A percentile compares a stretch with the other conserved stretches of the same genome.
Conservation (phyloP, 441 rosid species). For the Jatropha podagrica region DNA sequence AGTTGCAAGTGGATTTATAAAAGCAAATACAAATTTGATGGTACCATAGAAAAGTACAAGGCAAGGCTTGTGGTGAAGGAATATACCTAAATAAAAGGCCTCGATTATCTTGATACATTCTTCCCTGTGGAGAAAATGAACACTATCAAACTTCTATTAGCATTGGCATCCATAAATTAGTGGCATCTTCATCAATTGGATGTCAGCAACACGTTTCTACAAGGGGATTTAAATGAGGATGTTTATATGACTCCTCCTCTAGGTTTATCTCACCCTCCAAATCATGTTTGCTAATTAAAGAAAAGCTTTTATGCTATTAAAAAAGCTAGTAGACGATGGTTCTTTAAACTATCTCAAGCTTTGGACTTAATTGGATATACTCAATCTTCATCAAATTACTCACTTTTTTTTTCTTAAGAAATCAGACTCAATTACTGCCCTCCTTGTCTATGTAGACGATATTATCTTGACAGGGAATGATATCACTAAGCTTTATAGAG, state of each 20-base stretch:
- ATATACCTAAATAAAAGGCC: not conserved
- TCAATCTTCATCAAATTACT: not conserved
- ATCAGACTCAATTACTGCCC: no score
- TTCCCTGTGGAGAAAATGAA: not conserved
- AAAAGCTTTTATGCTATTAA: no score
- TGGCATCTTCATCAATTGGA: not conserved
- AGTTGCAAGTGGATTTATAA: not conserved
- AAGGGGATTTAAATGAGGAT: no score
- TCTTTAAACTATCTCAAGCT: no score
- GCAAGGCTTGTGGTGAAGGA: not conserved
- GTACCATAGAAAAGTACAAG: not conserved
- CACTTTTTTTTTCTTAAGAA: not conserved
- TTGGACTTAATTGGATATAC: not conserved
- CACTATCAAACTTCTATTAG: no score
- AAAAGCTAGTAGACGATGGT: no score
- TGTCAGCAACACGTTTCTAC: no score
- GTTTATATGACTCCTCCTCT: no score
- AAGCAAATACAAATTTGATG: not conserved
- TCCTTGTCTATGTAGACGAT: not conserved
- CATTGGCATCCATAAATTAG: not conserved
- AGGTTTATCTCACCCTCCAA: no score
- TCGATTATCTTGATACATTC: not conserved
- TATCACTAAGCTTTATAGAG: no score
- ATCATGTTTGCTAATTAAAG: no score
- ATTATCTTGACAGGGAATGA: not conserved